Percentiles rank a stretch among this genome's conserved stretches.
Evolutionary conservation across 495 filamentous ascomycete genomes (phyloP).

Genomic region (Cercophora newfieldiana): DNA sequence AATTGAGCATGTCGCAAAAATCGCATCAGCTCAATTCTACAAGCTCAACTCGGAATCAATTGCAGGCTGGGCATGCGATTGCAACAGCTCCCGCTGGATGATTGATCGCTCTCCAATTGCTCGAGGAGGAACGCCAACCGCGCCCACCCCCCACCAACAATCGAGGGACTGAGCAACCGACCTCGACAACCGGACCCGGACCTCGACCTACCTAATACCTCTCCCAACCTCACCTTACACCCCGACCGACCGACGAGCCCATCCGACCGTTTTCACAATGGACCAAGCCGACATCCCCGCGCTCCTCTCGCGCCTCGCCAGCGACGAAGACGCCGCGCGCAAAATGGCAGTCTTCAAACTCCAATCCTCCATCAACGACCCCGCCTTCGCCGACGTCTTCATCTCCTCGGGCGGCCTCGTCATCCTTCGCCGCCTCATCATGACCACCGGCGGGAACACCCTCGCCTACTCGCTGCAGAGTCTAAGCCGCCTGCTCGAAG

Average conservation of each 20-base stretch:
- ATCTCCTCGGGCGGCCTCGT: constrained; percentile 83
- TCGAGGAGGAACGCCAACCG: background rate
- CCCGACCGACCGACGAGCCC: background rate
- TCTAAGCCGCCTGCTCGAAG: constrained; percentile 80
- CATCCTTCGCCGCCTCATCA: constrained; percentile 75
- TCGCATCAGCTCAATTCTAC: background rate
- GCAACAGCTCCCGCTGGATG: background rate
- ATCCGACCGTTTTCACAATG: constrained; percentile 35
- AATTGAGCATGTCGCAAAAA: background rate
- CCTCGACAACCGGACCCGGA: background rate
- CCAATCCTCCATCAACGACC: constrained; percentile 89
- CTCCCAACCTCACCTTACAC: background rate
- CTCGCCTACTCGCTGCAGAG: constrained; percentile 91
- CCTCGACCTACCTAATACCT: background rate
- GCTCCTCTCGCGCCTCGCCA: constrained; percentile 55
- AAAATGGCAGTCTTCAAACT: constrained; percentile 99
- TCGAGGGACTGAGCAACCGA: background rate
- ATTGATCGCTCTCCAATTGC: background rate
- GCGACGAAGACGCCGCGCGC: constrained; percentile 79
- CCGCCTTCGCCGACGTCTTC: constrained; percentile 94
- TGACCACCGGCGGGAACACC: constrained; percentile 87
- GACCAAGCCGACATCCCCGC: constrained; percentile 57
- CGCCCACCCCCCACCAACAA: background rate
- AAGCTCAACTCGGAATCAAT: background rate
- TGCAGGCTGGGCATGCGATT: background rate